Percentiles rank a stretch among this genome's conserved stretches.
Conservation (phyloP, 2,329 filamentous ascomycete species). For the Lachnellula occidentalis region DNA sequence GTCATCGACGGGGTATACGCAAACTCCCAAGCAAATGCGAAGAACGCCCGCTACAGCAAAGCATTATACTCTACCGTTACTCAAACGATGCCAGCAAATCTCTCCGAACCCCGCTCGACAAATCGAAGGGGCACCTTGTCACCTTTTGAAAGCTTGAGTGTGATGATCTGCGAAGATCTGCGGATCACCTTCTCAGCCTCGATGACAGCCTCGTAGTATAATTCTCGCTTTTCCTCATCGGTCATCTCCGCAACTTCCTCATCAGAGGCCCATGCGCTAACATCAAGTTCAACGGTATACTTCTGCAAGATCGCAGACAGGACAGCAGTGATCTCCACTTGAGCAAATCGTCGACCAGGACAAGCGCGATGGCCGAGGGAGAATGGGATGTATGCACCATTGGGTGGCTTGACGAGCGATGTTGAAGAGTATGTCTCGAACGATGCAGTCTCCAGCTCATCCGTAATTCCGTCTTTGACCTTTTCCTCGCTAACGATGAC, state of each 20-base stretch:
- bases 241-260: conserved; percentile 22
- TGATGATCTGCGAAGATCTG: conserved; percentile 19
- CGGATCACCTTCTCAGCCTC: conserved; percentile 16
- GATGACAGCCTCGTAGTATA: conserved; percentile 21
- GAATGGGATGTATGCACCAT: conserved; percentile 31
- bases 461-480: neutral
- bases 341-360: conserved; percentile 32
- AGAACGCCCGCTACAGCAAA: too few relatives aligned
- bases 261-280: conserved; percentile 26
- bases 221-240: conserved; percentile 11
- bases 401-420: conserved; percentile 24
- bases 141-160: conserved; percentile 20
- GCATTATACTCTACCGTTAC: neutral
- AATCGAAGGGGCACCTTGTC: conserved; percentile 22
- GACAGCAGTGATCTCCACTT: conserved; percentile 32
- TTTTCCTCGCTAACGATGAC: neutral
- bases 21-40: too few relatives aligned
- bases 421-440: conserved; percentile 9
- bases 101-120: conserved; percentile 24
- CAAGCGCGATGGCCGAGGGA: conserved; percentile 35
- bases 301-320: conserved; percentile 24
- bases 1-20: too few relatives aligned
- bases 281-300: conserved; percentile 28
- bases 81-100: conserved; percentile 14
- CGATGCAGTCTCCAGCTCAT: conserved; percentile 4